Evolutionary conservation across 106 monocot genomes (phyloP).

Genomic region (Posidonia australis): DNA sequence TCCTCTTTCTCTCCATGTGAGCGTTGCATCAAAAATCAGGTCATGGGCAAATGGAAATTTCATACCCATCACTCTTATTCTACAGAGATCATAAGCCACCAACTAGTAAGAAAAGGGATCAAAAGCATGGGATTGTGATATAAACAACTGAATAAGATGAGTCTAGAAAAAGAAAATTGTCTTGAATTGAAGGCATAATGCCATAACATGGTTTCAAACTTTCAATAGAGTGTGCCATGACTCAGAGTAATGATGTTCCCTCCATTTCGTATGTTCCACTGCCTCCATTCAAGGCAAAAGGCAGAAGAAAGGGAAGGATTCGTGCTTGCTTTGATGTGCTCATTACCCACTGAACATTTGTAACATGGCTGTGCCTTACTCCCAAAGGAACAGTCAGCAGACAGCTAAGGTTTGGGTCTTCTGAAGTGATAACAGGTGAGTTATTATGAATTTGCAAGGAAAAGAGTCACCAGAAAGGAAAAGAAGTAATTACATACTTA

Average conservation of each 20-base stretch:
- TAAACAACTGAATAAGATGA: not conserved
- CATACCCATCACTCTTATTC: not conserved
- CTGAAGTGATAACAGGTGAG: no score
- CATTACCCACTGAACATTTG: not conserved
- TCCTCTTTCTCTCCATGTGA: no score
- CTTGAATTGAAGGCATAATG: not conserved
- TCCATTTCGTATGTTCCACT: conserved; percentile 6
- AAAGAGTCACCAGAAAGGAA: not conserved
- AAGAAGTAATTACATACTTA: not conserved
- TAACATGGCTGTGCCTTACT: not conserved
- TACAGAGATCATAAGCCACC: not conserved
- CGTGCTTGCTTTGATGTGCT: not conserved
- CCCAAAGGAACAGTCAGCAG: not conserved
- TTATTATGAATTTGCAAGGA: not conserved
- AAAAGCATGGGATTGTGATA: not conserved
- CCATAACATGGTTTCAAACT: not conserved
- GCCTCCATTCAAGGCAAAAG: not conserved
- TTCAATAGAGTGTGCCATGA: conserved; percentile 4
- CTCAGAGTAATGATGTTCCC: not conserved
- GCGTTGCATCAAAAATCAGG: not conserved
- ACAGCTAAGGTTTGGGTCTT: no score
- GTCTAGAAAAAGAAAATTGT: not conserved
- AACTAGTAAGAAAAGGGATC: not conserved
- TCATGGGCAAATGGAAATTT: not conserved
- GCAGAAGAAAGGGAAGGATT: not conserved